Evolutionary conservation across 2,329 filamentous ascomycete species (phyloP).

Genomic region (Fusarium protoensiforme): DNA sequence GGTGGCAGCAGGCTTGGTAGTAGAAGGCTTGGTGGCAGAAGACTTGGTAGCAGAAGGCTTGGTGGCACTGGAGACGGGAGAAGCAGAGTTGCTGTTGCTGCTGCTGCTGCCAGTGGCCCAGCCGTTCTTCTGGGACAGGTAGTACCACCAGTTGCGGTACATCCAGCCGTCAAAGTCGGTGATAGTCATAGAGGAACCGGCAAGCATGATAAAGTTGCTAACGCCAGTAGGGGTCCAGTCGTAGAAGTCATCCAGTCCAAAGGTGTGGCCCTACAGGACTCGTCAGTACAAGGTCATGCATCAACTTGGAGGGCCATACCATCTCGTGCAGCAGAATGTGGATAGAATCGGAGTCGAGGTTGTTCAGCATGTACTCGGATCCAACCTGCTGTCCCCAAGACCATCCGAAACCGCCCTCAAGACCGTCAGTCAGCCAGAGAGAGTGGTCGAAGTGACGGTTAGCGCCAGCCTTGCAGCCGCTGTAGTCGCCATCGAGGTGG

Average conservation of each 20-base stretch:
- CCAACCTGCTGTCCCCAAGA: conserved; percentile 59
- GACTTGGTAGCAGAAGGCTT: neutral
- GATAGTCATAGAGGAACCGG: conserved; percentile 53
- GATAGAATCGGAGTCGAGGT: conserved; percentile 50
- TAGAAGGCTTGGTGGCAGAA: neutral
- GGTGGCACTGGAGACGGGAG: neutral
- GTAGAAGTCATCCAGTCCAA: conserved; percentile 53
- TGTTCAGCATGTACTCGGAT: conserved; percentile 56
- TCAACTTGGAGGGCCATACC: conserved; percentile 12
- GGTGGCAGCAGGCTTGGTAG: neutral
- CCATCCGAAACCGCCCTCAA: conserved; percentile 55
- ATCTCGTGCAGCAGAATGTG: conserved; percentile 60
- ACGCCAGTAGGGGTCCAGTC: conserved; percentile 57
- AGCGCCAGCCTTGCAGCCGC: conserved; percentile 47
- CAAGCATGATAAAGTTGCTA: conserved; percentile 58
- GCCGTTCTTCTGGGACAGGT: conserved; percentile 41
- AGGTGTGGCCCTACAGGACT: conserved; percentile 47
- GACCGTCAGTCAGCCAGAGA: conserved; percentile 58
- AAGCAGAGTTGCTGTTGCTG: neutral
- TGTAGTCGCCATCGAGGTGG: conserved; percentile 55
- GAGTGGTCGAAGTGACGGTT: conserved; percentile 55
- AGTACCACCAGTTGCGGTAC: conserved; percentile 58
- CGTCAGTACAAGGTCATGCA: neutral
- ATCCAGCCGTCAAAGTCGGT: conserved; percentile 63
- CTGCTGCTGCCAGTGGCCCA: conserved; percentile 28